Percentiles rank a stretch among this genome's conserved stretches.
phyloP scores from a whole-genome alignment of 208 protist species.

The Strigomonas oncopelti region DNA sequence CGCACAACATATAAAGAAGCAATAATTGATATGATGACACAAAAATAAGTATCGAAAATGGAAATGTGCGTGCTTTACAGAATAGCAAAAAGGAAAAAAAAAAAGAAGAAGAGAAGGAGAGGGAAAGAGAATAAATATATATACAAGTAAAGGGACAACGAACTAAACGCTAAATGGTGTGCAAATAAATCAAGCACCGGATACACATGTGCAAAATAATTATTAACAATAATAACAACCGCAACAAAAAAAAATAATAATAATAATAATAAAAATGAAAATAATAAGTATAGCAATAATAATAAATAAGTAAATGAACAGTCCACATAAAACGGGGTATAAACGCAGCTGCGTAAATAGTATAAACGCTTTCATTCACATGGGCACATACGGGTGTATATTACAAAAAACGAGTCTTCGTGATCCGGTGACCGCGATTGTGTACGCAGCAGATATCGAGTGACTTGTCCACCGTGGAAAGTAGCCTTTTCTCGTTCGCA shows the following conservation, averaged over 20 bases:
- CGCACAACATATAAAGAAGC: too few relatives aligned
- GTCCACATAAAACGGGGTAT: not conserved
- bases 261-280: not conserved
- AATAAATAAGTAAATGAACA: not conserved
- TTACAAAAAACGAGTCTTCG: too few relatives aligned
- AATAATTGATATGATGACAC: too few relatives aligned
- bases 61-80: too few relatives aligned
- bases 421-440: not conserved
- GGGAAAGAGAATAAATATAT: not conserved
- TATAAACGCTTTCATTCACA: too few relatives aligned
- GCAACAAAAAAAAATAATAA: not conserved
- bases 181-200: not conserved
- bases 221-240: not conserved
- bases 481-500: not conserved
- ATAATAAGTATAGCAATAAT: not conserved
- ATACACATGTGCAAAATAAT: not conserved
- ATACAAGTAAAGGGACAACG: not conserved
- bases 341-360: too few relatives aligned
- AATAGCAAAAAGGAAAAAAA: slow-evolving; percentile 8
- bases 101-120: slow-evolving; percentile 6
- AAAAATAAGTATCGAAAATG: too few relatives aligned
- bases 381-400: too few relatives aligned
- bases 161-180: too few relatives aligned
- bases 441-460: not conserved
- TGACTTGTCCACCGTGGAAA: too few relatives aligned